A percentile compares a stretch with the other conserved stretches of the same genome.
These are phyloP conservation scores for Hanseniaspora nectarophila DNA, from an alignment of 805 yeast genomes.

Conservation along the genomic window DNA sequence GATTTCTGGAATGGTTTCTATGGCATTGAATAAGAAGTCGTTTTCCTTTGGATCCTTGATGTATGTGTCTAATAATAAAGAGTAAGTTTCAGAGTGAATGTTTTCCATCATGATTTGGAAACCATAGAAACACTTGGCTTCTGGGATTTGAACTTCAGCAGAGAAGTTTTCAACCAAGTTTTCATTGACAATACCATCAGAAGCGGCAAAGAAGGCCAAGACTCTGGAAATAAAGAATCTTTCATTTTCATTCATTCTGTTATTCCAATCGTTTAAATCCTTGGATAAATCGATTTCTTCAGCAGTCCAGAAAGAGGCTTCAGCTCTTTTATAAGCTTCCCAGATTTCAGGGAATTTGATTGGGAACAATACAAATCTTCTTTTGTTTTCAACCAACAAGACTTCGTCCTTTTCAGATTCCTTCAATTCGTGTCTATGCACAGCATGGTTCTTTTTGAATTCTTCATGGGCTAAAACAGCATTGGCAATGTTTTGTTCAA, in stretches of 20 bases:
- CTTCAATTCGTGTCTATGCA: slow-evolving; percentile 62
- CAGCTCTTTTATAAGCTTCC: slow-evolving; percentile 98
- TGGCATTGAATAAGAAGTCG: slow-evolving; percentile 83
- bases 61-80: slow-evolving; percentile 85
- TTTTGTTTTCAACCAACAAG: slow-evolving; percentile 66
- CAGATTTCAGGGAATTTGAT: slow-evolving; percentile 94
- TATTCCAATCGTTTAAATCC: slow-evolving; percentile 87
- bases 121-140: slow-evolving; percentile 97
- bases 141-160: slow-evolving; percentile 93
- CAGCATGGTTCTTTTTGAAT: slow-evolving; percentile 50
- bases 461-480: slow-evolving; percentile 36
- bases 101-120: slow-evolving; percentile 99
- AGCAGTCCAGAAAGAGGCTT: slow-evolving; percentile 99
- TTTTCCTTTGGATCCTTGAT: slow-evolving; percentile 93
- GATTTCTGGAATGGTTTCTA: slow-evolving; percentile 91
- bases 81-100: slow-evolving; percentile 95
- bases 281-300: slow-evolving; percentile 94
- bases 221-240: slow-evolving; percentile 85
- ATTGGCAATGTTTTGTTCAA: slow-evolving; percentile 23
- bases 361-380: slow-evolving; percentile 88
- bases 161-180: slow-evolving; percentile 94
- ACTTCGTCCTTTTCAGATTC: slow-evolving; percentile 82
- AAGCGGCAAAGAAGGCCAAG: slow-evolving; percentile 94
- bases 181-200: slow-evolving; percentile 97
- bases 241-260: slow-evolving; percentile 78